Conservation (phyloP, 2,329 filamentous ascomycete species). For the Curvularia eragrostidis region DNA sequence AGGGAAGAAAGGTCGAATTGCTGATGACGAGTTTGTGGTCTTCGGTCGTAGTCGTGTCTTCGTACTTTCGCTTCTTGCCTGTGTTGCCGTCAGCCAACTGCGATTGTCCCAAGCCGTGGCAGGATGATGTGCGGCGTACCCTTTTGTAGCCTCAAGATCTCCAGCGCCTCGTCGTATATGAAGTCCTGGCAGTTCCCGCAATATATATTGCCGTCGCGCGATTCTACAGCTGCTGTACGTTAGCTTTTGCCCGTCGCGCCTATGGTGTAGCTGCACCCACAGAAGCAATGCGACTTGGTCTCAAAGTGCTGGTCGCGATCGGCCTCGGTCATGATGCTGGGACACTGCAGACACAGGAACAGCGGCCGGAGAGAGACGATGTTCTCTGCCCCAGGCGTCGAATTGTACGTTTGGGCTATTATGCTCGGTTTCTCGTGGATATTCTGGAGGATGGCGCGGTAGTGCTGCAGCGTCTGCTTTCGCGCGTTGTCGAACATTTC, state of each 20-base stretch:
- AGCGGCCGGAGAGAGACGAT: conserved; percentile 58
- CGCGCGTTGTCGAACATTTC: conserved; percentile 70
- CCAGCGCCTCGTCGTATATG: conserved; percentile 81
- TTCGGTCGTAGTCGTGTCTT: conserved; percentile 68
- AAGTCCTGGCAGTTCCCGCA: conserved; percentile 84
- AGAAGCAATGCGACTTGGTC: conserved; percentile 75
- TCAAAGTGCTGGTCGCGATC: conserved; percentile 71
- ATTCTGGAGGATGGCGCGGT: conserved; percentile 72
- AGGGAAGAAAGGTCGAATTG: conserved; percentile 81
- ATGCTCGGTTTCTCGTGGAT: conserved; percentile 72
- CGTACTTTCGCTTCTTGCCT: conserved; percentile 75
- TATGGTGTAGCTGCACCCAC: conserved; percentile 55
- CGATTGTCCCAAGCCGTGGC: neutral
- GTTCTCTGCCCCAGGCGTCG: conserved; percentile 59
- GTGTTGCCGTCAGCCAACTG: conserved; percentile 33
- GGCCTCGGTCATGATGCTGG: conserved; percentile 70
- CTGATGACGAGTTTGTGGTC: conserved; percentile 77
- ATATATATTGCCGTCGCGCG: conserved; percentile 74
- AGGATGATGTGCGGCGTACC: conserved; percentile 57
- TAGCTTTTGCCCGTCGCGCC: conserved; percentile 19
- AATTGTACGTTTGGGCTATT: conserved; percentile 68
- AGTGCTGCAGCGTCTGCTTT: conserved; percentile 73
- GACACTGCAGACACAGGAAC: conserved; percentile 72
- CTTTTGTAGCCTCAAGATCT: conserved; percentile 75
- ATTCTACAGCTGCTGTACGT: conserved; percentile 72